Conservation (phyloP, 2,329 filamentous ascomycete species). For the Pseudogymnoascus sp. region DNA sequence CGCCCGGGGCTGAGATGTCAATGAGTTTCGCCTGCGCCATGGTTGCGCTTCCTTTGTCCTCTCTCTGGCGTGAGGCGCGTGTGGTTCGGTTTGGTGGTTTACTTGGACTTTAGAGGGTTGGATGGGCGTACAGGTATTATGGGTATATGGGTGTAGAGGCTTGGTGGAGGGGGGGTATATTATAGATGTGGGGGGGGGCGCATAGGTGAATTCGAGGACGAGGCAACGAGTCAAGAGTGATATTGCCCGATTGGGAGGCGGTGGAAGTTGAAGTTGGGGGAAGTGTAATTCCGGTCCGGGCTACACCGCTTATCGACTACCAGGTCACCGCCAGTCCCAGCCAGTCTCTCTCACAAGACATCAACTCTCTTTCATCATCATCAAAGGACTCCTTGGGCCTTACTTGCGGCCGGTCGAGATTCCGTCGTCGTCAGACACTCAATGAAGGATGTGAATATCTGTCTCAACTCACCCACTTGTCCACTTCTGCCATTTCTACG, state of each 20-base stretch:
- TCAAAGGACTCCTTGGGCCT: background rate
- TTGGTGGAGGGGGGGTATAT: background rate
- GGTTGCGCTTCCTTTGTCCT: background rate
- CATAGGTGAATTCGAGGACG: background rate
- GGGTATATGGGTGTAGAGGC: background rate
- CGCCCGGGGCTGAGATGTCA: conserved; percentile 50
- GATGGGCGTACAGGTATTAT: background rate
- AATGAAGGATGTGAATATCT: too few species aligned
- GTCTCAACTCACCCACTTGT: too few species aligned
- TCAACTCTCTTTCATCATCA: background rate
- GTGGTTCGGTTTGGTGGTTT: background rate
- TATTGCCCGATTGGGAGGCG: conserved; percentile 2
- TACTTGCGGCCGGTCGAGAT: too few species aligned
- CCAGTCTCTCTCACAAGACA: background rate
- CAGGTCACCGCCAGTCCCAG: background rate
- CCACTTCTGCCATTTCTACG: too few species aligned
- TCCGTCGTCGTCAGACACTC: background rate
- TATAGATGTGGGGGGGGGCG: background rate
- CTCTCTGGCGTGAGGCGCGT: background rate
- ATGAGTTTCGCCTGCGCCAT: background rate
- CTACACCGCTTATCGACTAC: background rate
- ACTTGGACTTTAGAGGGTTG: background rate
- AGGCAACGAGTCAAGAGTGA: background rate
- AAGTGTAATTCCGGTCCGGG: background rate
- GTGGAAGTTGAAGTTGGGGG: background rate